Evolutionary conservation across 768 basidiomycete species (phyloP).

Genomic region (Rhodosporidiobolus odoratus): DNA sequence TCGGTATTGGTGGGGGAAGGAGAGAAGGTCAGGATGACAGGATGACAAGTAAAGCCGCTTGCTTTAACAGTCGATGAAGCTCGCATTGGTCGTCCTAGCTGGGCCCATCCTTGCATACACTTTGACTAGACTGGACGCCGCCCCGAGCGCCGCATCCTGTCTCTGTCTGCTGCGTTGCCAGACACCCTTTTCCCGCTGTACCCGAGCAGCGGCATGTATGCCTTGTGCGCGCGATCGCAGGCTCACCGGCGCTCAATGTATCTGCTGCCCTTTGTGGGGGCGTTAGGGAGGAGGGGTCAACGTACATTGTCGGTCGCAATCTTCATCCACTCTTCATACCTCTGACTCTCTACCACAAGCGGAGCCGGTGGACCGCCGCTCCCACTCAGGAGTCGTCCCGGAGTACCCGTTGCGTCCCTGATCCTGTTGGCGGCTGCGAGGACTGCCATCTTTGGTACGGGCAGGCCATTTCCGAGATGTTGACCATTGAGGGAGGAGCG

Average conservation of each 20-base stretch:
- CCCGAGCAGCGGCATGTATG: too few species aligned
- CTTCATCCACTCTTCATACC: slow-evolving; percentile 98
- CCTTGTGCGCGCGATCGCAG: too few species aligned
- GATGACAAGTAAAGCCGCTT: neutral
- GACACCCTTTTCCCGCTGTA: too few species aligned
- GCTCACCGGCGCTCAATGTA: too few species aligned
- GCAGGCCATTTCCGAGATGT: neutral
- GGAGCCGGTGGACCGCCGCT: neutral
- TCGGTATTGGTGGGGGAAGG: neutral
- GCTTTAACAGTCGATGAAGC: neutral
- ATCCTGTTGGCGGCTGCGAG: slow-evolving; percentile 17
- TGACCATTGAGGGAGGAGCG: neutral
- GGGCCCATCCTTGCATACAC: too few species aligned
- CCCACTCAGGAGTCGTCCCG: neutral
- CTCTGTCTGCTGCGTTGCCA: too few species aligned
- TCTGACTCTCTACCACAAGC: slow-evolving; percentile 32
- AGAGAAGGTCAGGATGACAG: neutral
- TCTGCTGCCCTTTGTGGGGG: too few species aligned
- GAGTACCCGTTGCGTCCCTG: neutral
- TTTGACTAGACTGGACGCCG: too few species aligned
- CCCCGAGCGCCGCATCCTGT: too few species aligned
- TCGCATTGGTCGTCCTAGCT: too few species aligned
- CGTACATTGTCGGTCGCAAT: slow-evolving; percentile 96
- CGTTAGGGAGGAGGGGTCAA: slow-evolving; percentile 21
- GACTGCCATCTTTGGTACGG: slow-evolving; percentile 11